Conservation (phyloP, 2,329 filamentous ascomycete species). For the Fusarium albidum region DNA sequence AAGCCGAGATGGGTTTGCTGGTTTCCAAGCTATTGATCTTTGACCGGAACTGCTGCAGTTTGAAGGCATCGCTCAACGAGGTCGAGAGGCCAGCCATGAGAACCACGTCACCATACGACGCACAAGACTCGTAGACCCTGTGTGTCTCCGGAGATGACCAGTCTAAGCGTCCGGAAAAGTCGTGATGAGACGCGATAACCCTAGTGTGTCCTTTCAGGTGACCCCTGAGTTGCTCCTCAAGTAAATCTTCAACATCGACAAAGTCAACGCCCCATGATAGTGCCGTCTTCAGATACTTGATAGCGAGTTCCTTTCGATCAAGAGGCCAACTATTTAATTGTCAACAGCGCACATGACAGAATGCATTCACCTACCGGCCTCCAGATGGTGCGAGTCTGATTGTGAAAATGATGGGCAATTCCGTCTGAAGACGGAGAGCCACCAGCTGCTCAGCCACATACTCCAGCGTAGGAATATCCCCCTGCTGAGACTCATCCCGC, state of each 20-base stretch:
- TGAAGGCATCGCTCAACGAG: conserved; percentile 13
- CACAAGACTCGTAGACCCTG: conserved; percentile 5
- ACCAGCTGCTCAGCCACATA: conserved; percentile 21
- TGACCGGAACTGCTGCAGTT: conserved; percentile 13
- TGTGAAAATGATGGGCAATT: conserved; percentile 20
- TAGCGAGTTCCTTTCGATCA: neutral
- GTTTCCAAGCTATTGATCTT: neutral
- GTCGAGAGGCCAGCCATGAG: conserved; percentile 20
- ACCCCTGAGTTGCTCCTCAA: neutral
- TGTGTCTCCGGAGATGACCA: conserved; percentile 6
- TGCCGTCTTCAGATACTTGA: conserved; percentile 8
- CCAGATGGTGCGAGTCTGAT: conserved; percentile 20
- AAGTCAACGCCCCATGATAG: conserved; percentile 21
- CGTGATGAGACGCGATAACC: conserved; percentile 20
- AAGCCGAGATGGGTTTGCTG: conserved; percentile 11
- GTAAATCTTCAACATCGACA: conserved; percentile 19
- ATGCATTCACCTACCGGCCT: conserved; percentile 8
- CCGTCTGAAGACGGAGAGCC: conserved; percentile 13
- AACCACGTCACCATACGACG: conserved; percentile 19
- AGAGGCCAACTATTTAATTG: conserved; percentile 9
- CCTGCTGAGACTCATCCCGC: neutral
- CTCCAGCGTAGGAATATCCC: conserved; percentile 4
- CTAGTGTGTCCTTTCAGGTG: conserved; percentile 1
- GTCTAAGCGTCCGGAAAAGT: conserved; percentile 15
- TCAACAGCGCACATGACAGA: neutral